Evolutionary conservation across 1,284 basidiomycete species (phyloP), one percentile per base, ranked within the genome.

Genomic region (Trichosporon faecale): DNA sequence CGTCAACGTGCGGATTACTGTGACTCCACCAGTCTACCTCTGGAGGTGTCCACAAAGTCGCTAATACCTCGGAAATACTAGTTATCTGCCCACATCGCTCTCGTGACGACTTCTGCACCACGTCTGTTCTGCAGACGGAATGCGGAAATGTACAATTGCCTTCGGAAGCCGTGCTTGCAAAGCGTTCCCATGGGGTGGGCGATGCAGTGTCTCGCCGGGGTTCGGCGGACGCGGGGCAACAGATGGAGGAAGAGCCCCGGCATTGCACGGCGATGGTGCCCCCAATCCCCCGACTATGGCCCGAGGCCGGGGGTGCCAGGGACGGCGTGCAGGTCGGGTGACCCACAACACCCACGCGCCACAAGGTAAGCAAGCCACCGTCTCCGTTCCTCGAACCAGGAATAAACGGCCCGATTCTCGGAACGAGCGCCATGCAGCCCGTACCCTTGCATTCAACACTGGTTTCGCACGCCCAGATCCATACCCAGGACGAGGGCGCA

Each of bases 371-470:
- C 55, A 27, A 29, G 55, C 55, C 46, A 49, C 21, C 21, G 46
- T 52, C 12, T 18, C 23, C 21, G 46, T 23, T 8, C 27, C 57
- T 31, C 7, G 27, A 18, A 14, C 27, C 27, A 25, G 3, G 23
- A n/a, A n/a, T 60, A 60, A 60, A 31, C 57, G 57, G 57, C 57
- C 57, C 57, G 27, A n/a, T 60, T 60, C 27, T 60, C 57, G 27
- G 40, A 44, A 44, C 18, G 40, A 25, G 27, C 29, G 21, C n/a
- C 46, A 52, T 23, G 46, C n/a, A 9, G 21, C n/a, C n/a, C 46
- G 5, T 23, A n/a, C 46, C n/a, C 21, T 8, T 21, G n/a, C 46
- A 52, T 52, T 52, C n/a, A n/a, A 52, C 46, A 52, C 18, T 3
- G 40, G 12, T 44, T 18, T 44, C 40, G 40, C 16, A 23, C 46